Percentiles rank a stretch among this genome's conserved stretches.
Conservation (phyloP, 352 stramenopile species). For the Pythium coloratum region DNA sequence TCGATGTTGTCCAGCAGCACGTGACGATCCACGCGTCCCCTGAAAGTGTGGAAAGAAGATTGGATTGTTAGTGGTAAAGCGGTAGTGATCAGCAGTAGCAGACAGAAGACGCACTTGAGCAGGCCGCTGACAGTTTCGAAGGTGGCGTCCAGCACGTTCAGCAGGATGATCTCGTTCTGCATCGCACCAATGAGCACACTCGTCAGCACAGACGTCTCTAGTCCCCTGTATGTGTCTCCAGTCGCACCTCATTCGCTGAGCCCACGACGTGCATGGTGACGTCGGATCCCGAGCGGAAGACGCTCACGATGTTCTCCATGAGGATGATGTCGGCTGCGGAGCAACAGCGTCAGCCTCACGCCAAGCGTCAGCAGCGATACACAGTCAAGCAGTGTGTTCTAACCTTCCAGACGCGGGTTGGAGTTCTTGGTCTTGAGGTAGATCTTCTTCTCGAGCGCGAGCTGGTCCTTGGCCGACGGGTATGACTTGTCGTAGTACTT, state of each 20-base stretch:
- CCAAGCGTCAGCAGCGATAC: not conserved
- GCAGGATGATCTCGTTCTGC: constrained; percentile 89
- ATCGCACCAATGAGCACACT: not conserved
- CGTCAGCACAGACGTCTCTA: not conserved
- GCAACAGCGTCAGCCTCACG: constrained; percentile 8
- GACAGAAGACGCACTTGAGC: constrained; percentile 64
- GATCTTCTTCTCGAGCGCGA: constrained; percentile 89
- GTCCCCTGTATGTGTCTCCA: not conserved
- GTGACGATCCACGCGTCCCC: constrained; percentile 83
- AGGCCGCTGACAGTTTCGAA: constrained; percentile 86
- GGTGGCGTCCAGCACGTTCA: constrained; percentile 81
- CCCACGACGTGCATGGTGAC: constrained; percentile 89
- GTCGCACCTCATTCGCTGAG: constrained; percentile 66
- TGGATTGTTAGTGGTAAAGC: not conserved
- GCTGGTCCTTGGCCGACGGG: constrained; percentile 81
- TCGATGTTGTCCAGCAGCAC: constrained; percentile 92
- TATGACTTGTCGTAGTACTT: constrained; percentile 93
- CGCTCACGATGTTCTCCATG: constrained; percentile 89
- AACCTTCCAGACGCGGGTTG: constrained; percentile 82
- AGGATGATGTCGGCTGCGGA: constrained; percentile 83
- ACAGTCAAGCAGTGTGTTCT: not conserved
- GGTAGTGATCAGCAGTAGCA: not conserved
- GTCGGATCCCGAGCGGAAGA: constrained; percentile 88
- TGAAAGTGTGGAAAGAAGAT: constrained; percentile 21
- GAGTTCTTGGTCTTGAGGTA: constrained; percentile 91